phyloP scores from a whole-genome alignment of 2,329 filamentous ascomycete species.

The Nemania serpens region DNA sequence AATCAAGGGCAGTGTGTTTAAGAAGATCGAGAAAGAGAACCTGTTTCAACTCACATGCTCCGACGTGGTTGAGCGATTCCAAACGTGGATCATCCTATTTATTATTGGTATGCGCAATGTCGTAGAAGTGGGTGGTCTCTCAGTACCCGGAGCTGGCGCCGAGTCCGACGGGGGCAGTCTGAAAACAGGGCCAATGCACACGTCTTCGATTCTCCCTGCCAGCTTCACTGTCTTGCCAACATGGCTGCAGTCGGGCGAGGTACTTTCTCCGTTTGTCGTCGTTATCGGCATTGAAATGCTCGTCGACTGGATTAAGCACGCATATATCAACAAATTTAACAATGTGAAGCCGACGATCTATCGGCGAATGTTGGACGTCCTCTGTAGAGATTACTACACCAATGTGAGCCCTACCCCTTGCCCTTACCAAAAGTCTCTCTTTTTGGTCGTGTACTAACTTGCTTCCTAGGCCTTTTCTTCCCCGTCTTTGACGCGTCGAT shows the following conservation, averaged over 20 bases:
- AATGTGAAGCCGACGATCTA: conserved; percentile 93
- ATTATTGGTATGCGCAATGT: conserved; percentile 97
- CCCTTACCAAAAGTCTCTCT: background rate
- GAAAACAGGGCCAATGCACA: conserved; percentile 64
- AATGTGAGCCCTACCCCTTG: conserved; percentile 62
- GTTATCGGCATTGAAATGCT: conserved; percentile 96
- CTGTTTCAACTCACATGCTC: conserved; percentile 95
- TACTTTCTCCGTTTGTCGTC: conserved; percentile 89
- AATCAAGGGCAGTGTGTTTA: conserved; percentile 98
- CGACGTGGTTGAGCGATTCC: conserved; percentile 95
- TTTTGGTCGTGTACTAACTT: background rate
- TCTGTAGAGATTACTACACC: conserved; percentile 97
- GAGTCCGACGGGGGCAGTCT: conserved; percentile 53
- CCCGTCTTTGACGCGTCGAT: conserved; percentile 84
- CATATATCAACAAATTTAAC: conserved; percentile 98
- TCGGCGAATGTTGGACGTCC: conserved; percentile 84
- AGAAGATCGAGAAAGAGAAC: conserved; percentile 98
- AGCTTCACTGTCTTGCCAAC: conserved; percentile 89
- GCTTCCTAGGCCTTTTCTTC: conserved; percentile 76
- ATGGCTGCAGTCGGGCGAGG: conserved; percentile 77
- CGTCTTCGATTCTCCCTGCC: conserved; percentile 78
- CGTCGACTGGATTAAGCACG: conserved; percentile 96
- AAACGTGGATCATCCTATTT: conserved; percentile 94
- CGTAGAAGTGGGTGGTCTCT: conserved; percentile 89
- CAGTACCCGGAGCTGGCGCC: conserved; percentile 59